A percentile compares a stretch with the other conserved stretches of the same genome.
These are phyloP conservation scores for Phytophthora tentaculata DNA, from an alignment of 352 stramenopile genomes.

Conservation along the genomic window DNA sequence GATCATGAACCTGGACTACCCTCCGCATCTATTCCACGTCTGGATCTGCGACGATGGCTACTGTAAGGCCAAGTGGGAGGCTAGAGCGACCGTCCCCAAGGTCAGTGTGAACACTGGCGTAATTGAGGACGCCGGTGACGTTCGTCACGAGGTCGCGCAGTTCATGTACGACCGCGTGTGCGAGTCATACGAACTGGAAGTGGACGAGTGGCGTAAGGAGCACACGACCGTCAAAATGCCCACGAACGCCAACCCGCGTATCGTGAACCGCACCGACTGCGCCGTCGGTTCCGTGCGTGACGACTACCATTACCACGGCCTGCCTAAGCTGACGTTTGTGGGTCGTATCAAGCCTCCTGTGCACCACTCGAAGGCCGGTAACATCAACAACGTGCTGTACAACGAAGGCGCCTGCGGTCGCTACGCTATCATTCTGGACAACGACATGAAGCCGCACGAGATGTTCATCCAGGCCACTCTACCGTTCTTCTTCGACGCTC, in stretches of 20 bases:
- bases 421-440: constrained; percentile 82
- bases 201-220: constrained; percentile 76
- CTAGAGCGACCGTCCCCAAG: constrained; percentile 52
- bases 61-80: constrained; percentile 73
- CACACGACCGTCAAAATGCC: constrained; percentile 78
- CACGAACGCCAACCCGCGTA: constrained; percentile 50
- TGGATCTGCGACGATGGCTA: constrained; percentile 84
- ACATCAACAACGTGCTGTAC: constrained; percentile 87
- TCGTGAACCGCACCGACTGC: constrained; percentile 57
- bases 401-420: constrained; percentile 74
- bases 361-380: constrained; percentile 80
- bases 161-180: constrained; percentile 82
- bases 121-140: constrained; percentile 76
- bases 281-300: constrained; percentile 72
- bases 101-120: constrained; percentile 69
- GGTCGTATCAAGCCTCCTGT: constrained; percentile 73
- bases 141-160: constrained; percentile 72
- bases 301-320: constrained; percentile 71
- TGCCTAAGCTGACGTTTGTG: constrained; percentile 68
- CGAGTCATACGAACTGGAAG: constrained; percentile 70
- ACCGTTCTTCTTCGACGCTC: constrained; percentile 75
- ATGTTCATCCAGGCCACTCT: constrained; percentile 79
- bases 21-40: constrained; percentile 69
- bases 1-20: constrained; percentile 81
- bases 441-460: constrained; percentile 84